Percentiles rank a stretch among this genome's conserved stretches.
Conservation (phyloP, 2,329 filamentous ascomycete genomes). For the Pseudogymnoascus sp. region DNA sequence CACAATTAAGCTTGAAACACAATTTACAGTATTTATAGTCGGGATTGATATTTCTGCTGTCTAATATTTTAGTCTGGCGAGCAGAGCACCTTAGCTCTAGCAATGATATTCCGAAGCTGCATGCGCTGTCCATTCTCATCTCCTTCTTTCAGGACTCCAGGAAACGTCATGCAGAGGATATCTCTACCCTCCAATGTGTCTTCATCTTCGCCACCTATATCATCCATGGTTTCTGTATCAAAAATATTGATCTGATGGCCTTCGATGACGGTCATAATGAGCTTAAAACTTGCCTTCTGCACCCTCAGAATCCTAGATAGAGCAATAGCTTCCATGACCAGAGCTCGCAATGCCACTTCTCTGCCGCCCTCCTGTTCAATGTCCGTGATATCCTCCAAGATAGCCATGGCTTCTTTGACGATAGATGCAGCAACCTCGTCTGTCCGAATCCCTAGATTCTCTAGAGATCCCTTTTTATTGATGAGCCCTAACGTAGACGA, state of each 20-base stretch:
- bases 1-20: not conserved
- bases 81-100: conserved; percentile 59
- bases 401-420: conserved; percentile 39
- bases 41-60: not conserved
- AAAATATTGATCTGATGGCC: conserved; percentile 48
- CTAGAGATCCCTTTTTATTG: conserved; percentile 41
- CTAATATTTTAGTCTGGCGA: conserved; percentile 23
- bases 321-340: conserved; percentile 47
- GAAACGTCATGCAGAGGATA: conserved; percentile 56
- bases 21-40: not conserved
- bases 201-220: conserved; percentile 55
- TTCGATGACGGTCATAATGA: conserved; percentile 46
- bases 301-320: conserved; percentile 49
- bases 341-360: conserved; percentile 45
- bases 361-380: conserved; percentile 31
- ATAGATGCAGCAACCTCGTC: conserved; percentile 36
- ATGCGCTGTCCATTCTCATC: conserved; percentile 56
- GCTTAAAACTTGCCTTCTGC: conserved; percentile 51
- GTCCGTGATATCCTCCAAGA: conserved; percentile 42
- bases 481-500: conserved; percentile 55
- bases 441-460: conserved; percentile 41
- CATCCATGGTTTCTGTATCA: conserved; percentile 55
- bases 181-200: conserved; percentile 44
- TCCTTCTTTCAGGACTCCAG: conserved; percentile 55
- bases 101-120: conserved; percentile 55